phyloP scores from a whole-genome alignment of 2,329 filamentous ascomycete genomes.

The Scleromitrula shiraiana region DNA sequence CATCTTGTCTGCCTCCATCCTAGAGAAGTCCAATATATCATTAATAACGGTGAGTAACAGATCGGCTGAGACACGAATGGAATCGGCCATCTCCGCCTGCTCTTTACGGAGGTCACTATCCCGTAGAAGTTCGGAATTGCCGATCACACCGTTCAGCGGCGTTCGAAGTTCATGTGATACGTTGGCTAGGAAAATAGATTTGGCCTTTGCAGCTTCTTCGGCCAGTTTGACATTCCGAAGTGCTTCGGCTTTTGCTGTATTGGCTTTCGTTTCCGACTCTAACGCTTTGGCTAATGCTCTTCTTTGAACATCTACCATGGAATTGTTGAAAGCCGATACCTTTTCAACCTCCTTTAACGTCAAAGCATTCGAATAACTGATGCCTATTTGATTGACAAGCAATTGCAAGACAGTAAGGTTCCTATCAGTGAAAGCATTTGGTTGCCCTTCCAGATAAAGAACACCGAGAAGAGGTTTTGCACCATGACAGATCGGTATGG shows the following conservation, averaged over 20 bases:
- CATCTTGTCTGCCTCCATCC: slow-evolving; percentile 83
- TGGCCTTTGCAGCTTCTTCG: slow-evolving; percentile 75
- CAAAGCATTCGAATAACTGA: slow-evolving; percentile 61
- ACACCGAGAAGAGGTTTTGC: slow-evolving; percentile 63
- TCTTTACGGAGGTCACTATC: slow-evolving; percentile 69
- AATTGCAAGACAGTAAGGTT: slow-evolving; percentile 60
- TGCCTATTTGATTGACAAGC: slow-evolving; percentile 70
- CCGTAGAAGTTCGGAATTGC: slow-evolving; percentile 75
- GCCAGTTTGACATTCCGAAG: slow-evolving; percentile 73
- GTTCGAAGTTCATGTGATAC: slow-evolving; percentile 77
- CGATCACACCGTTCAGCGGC: slow-evolving; percentile 81
- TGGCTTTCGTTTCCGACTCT: slow-evolving; percentile 68
- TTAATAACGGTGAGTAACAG: slow-evolving; percentile 88
- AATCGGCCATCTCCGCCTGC: slow-evolving; percentile 79
- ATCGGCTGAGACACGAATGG: slow-evolving; percentile 78
- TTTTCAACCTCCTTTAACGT: slow-evolving; percentile 66
- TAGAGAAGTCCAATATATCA: slow-evolving; percentile 91
- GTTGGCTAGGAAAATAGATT: slow-evolving; percentile 72
- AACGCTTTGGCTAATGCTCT: slow-evolving; percentile 63
- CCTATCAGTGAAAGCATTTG: slow-evolving; percentile 69
- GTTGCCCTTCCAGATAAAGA: slow-evolving; percentile 66
- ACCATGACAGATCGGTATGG: slow-evolving; percentile 71
- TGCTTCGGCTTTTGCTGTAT: slow-evolving; percentile 66
- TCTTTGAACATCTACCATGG: slow-evolving; percentile 72
- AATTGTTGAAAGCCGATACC: slow-evolving; percentile 68